A percentile compares a stretch with the other conserved stretches of the same genome.
phyloP scores from a whole-genome alignment of 2,329 filamentous ascomycete species.

The Colletotrichum simmondsii region DNA sequence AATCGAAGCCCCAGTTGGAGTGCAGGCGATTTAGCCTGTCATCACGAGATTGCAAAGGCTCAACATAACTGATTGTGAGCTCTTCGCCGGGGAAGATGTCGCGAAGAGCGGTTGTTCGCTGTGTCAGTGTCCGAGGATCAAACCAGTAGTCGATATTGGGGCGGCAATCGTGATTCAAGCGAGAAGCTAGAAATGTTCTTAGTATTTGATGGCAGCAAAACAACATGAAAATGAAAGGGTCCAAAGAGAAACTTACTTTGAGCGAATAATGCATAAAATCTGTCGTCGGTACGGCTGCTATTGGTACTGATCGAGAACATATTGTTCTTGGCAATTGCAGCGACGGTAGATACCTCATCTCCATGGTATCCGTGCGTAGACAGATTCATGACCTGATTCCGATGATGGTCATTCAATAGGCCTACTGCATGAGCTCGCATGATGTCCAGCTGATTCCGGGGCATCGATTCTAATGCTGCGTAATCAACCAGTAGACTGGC shows the following conservation, averaged over 20 bases:
- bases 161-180: constrained; percentile 58
- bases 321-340: neutral
- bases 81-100: constrained; percentile 54
- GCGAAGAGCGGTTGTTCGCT: constrained; percentile 51
- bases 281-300: neutral
- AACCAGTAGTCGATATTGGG: constrained; percentile 57
- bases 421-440: neutral
- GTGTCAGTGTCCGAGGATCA: constrained; percentile 49
- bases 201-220: neutral
- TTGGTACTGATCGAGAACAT: neutral
- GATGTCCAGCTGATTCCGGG: neutral
- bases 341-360: neutral
- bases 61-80: constrained; percentile 55
- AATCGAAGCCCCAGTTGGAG: constrained; percentile 52
- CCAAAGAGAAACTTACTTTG: neutral
- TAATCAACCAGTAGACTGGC: neutral
- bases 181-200: constrained; percentile 42
- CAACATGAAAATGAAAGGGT: neutral
- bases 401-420: neutral
- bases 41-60: constrained; percentile 45
- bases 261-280: neutral
- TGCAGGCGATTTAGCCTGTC: constrained; percentile 43
- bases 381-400: neutral
- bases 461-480: neutral
- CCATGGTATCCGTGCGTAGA: neutral